phyloP scores from a whole-genome alignment of 176 grass and related monocot species.

The Zoysia japonica region DNA sequence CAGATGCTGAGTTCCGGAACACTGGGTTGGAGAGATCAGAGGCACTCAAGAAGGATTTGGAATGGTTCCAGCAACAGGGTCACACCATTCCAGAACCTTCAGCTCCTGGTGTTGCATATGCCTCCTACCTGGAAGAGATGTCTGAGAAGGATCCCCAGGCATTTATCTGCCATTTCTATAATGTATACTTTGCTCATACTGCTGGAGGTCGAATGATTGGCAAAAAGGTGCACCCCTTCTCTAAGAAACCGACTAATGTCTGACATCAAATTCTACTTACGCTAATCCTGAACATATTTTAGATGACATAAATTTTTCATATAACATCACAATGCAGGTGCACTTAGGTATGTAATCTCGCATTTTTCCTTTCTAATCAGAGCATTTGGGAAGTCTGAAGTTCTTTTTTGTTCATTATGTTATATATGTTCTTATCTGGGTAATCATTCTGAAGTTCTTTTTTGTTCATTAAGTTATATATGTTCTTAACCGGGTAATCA shows the following conservation, averaged over 20 bases:
- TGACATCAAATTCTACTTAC: neutral
- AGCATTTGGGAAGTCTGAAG: neutral
- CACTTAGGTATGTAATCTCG: neutral
- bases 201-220: slow-evolving; percentile 97
- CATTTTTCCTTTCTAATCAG: neutral
- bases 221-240: slow-evolving; percentile 59
- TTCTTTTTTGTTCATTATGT: neutral
- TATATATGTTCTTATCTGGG: neutral
- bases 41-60: slow-evolving; percentile 77
- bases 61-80: slow-evolving; percentile 83
- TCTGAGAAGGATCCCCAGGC: slow-evolving; percentile 83
- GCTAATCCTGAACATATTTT: neutral
- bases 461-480: too few relatives aligned
- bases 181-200: slow-evolving; percentile 89
- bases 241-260: neutral
- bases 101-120: slow-evolving; percentile 62
- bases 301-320: neutral
- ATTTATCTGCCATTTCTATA: slow-evolving; percentile 98
- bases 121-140: slow-evolving; percentile 72
- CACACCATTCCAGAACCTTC: slow-evolving; percentile 79
- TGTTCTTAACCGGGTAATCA: neutral
- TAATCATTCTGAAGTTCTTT: too few relatives aligned
- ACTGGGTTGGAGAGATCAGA: slow-evolving; percentile 95
- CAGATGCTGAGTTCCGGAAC: slow-evolving; percentile 84
- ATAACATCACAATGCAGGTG: neutral